Conservation (phyloP, 768 basidiomycete species). For the Pisolithus albus region DNA sequence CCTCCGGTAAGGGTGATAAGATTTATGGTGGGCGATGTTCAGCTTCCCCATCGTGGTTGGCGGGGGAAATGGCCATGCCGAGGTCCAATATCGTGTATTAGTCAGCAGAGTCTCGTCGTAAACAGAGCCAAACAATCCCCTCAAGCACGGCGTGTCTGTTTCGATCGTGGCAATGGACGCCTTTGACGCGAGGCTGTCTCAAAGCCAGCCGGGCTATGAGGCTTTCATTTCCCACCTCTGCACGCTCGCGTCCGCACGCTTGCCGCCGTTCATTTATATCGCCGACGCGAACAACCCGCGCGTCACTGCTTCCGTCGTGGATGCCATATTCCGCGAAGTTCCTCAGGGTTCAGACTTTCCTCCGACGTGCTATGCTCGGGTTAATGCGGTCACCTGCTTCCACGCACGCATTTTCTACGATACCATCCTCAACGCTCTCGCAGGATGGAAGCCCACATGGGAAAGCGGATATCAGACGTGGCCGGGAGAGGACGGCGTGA, state of each 20-base stretch:
- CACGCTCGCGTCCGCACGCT: constrained; percentile 28
- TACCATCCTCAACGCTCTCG: constrained; percentile 49
- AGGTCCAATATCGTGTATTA: too few species aligned
- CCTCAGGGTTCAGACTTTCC: constrained; percentile 4
- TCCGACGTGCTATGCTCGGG: constrained; percentile 34
- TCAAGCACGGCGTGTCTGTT: too few species aligned
- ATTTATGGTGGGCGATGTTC: constrained; percentile 88
- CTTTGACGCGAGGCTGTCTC: constrained; percentile 2
- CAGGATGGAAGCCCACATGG: constrained; percentile 49
- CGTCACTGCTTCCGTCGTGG: constrained; percentile 40
- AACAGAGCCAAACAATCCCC: too few species aligned
- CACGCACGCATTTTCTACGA: constrained; percentile 55
- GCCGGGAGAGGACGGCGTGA: constrained; percentile 29
- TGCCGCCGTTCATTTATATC: constrained; percentile 65
- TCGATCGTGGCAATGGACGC: constrained; percentile 11
- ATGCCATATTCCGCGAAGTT: constrained; percentile 25
- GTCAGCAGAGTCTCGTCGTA: too few species aligned
- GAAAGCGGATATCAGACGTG: constrained; percentile 52
- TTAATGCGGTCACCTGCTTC: constrained; percentile 56
- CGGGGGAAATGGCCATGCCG: too few species aligned
- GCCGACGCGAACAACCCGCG: constrained; percentile 49
- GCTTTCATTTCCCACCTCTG: constrained; percentile 20
- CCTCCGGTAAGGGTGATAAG: constrained; percentile 78
- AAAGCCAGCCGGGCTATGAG: constrained; percentile 19
- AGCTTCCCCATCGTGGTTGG: constrained; percentile 61